Conservation (phyloP, 306 rosid genomes). For the Castanea sativa region DNA sequence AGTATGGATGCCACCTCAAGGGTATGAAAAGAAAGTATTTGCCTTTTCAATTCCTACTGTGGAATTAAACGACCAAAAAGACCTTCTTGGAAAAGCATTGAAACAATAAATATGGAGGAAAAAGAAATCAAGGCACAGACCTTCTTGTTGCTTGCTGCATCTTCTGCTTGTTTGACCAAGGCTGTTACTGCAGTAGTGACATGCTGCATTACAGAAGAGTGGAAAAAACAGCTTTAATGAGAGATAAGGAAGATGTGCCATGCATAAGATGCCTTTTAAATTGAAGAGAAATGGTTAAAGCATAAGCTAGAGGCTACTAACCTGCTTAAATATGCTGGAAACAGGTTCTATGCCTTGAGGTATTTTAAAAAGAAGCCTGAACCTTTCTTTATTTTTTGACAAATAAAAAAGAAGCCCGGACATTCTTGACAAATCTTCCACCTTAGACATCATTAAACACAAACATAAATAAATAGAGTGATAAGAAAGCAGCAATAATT, state of each 20-base stretch:
- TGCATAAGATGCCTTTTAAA: not conserved
- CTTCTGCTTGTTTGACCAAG: constrained; percentile 94
- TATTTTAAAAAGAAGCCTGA: constrained; percentile 94
- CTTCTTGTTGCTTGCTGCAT: constrained; percentile 93
- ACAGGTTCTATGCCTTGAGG: constrained; percentile 89
- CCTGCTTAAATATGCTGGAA: constrained; percentile 87
- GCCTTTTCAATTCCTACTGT: not conserved
- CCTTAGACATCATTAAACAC: constrained; percentile 37
- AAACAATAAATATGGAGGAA: constrained; percentile 7
- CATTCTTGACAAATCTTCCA: constrained; percentile 90
- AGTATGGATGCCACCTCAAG: not conserved
- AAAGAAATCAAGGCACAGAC: constrained; percentile 34
- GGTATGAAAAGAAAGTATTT: not conserved
- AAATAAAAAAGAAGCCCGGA: too few species aligned
- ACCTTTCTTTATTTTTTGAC: not conserved
- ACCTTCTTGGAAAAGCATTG: constrained; percentile 3
- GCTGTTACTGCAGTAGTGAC: constrained; percentile 92
- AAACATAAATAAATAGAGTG: not conserved
- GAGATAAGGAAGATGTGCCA: not conserved
- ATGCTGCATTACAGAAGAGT: constrained; percentile 56
- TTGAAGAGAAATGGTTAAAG: not conserved
- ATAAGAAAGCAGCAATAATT: not conserved
- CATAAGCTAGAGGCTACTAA: constrained; percentile 29
- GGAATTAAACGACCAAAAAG: not conserved
- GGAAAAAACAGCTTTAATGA: constrained; percentile 11